phyloP scores from a whole-genome alignment of 306 rosid species.

The Purshia tridentata region DNA sequence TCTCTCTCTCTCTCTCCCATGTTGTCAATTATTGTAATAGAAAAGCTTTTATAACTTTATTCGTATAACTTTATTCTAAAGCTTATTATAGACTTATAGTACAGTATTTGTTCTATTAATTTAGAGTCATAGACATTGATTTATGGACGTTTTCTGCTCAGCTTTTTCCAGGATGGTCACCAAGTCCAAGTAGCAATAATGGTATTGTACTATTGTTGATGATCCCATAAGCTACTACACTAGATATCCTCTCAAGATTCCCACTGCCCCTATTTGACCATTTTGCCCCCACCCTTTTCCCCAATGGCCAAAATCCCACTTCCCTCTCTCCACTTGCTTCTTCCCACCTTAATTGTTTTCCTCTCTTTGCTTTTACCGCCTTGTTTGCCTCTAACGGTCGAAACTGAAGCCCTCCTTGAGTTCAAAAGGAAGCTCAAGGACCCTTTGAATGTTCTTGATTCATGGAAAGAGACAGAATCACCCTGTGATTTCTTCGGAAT shows the following conservation, averaged over 20 bases:
- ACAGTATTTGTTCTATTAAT: background rate
- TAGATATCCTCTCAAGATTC: slow-evolving; percentile 1
- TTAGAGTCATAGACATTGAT: slow-evolving; percentile 11
- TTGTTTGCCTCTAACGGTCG: slow-evolving; percentile 38
- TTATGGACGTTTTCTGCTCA: slow-evolving; percentile 28
- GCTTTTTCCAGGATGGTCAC: slow-evolving; percentile 44
- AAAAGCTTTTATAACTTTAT: slow-evolving; percentile 17
- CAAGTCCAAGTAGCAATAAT: slow-evolving; percentile 27
- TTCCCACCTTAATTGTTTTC: slow-evolving; percentile 23
- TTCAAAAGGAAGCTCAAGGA: slow-evolving; percentile 72
- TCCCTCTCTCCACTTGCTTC: slow-evolving; percentile 24
- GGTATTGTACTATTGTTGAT: slow-evolving; percentile 23
- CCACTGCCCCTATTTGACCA: slow-evolving; percentile 21
- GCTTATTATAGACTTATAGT: background rate
- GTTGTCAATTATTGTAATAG: slow-evolving; percentile 10
- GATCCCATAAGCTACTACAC: slow-evolving; percentile 22
- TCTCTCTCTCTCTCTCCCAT: slow-evolving; percentile 12
- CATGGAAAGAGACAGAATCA: slow-evolving; percentile 60
- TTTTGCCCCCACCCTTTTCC: slow-evolving; percentile 36
- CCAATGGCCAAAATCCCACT: slow-evolving; percentile 45
- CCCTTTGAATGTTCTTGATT: slow-evolving; percentile 47
- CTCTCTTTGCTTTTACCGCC: slow-evolving; percentile 46
- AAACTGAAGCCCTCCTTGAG: slow-evolving; percentile 56
- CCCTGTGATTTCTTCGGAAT: slow-evolving; percentile 71
- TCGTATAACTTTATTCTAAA: background rate